These are phyloP conservation scores for Talaromyces borbonicus DNA, from an alignment of 495 filamentous ascomycete genomes.

Conservation along the genomic window DNA sequence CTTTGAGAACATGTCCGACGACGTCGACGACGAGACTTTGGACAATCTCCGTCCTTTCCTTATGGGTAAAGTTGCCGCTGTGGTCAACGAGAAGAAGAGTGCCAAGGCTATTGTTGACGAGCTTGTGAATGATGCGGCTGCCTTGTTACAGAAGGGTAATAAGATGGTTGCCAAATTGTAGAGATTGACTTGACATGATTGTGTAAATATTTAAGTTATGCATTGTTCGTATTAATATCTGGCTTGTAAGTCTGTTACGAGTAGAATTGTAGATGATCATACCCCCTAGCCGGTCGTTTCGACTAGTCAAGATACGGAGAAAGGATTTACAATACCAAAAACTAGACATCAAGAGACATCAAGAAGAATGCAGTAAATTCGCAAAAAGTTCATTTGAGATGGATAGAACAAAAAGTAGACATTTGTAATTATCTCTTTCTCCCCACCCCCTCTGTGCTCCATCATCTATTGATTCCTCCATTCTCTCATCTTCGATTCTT, in stretches of 20 bases:
- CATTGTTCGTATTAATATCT: background rate
- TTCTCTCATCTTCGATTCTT: no score
- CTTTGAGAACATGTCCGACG: conserved; percentile 71
- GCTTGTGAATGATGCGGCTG: conserved; percentile 75
- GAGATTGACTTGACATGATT: conserved; percentile 9
- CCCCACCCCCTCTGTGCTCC: no score
- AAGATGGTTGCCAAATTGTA: conserved; percentile 61
- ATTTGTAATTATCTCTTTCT: no score
- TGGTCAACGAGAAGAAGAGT: conserved; percentile 84
- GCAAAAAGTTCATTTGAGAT: no score
- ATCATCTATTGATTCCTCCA: no score
- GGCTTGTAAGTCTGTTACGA: background rate
- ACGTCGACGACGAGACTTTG: conserved; percentile 67
- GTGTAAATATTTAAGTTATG: background rate
- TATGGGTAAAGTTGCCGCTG: conserved; percentile 94
- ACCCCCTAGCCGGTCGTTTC: no score
- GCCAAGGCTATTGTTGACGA: conserved; percentile 94
- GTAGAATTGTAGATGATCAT: no score
- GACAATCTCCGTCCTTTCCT: conserved; percentile 86
- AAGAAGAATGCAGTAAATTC: no score
- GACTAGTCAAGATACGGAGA: no score
- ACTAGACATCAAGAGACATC: no score
- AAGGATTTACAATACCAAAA: no score
- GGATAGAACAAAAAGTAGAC: no score
- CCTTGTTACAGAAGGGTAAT: conserved; percentile 53